Evolutionary conservation across 1,284 basidiomycete species (phyloP).

Genomic region (Austroboletus niveus): DNA sequence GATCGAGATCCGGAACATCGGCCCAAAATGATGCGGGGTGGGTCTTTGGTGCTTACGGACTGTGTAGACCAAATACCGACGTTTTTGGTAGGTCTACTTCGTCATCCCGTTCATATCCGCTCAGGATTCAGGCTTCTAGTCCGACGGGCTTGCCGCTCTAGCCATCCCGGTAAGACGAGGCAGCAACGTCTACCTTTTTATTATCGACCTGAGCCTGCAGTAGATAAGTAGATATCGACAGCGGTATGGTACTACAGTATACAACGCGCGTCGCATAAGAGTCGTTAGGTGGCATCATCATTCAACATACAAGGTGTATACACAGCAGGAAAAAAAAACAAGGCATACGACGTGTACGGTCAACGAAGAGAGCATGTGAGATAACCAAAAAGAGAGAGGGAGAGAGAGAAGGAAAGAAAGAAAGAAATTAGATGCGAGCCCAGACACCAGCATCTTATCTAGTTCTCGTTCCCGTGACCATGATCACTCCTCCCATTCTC

Average conservation of each 20-base stretch:
- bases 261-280: constrained; percentile 22
- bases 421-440: constrained; percentile 14
- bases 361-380: constrained; percentile 19
- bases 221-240: constrained; percentile 29
- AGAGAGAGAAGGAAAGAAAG: constrained; percentile 13
- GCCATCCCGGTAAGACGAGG: constrained; percentile 8
- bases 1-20: constrained; percentile 31
- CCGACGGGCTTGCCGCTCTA: neutral
- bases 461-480: constrained; percentile 34
- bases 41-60: constrained; percentile 12
- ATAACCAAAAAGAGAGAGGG: constrained; percentile 14
- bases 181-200: constrained; percentile 23
- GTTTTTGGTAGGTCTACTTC: constrained; percentile 4
- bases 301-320: constrained; percentile 34
- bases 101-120: constrained; percentile 9
- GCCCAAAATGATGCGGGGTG: constrained; percentile 25
- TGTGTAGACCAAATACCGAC: constrained; percentile 5
- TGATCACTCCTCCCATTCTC: constrained; percentile 32
- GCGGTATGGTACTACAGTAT: constrained; percentile 30
- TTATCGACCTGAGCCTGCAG: constrained; percentile 17
- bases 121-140: neutral
- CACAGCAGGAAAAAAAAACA: constrained; percentile 9
- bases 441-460: constrained; percentile 21
- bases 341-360: constrained; percentile 19
- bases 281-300: constrained; percentile 21